Evolutionary conservation across 73 alveolate species (phyloP), one percentile per base, ranked within the genome.

Genomic region (Tetrahymena thermophila): DNA sequence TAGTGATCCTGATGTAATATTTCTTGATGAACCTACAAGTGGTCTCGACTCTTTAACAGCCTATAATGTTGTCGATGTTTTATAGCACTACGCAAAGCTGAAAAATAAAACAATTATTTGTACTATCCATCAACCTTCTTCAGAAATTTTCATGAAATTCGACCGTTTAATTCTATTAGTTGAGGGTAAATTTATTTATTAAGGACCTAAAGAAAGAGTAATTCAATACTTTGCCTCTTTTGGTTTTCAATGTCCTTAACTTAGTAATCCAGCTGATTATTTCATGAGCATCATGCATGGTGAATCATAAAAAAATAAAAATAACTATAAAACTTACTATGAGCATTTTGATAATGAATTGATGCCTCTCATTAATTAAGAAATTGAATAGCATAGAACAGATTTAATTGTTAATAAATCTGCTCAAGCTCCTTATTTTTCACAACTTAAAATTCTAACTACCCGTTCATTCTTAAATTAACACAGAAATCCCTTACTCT

Each of bases 111-210:
- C 99, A 19, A 97, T 98, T 43, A 96, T 98, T 84, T 50, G 96
- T 42, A 98, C 99, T 43, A 97, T 98, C 94, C 99, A 98, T 97
- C 97, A 98, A 96, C 99, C 99, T 21, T 96, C 97, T 96, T 97
- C 99, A 15, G 98, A 97, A 58, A 97, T 98, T 17, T 96, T 97
- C 17, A 96, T 97, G 56, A 93, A 94, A 93, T 98, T 98, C 94
- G 99, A 98, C 95, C 94, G 97, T 93, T 93, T 98, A 17, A 97
- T 98, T 93, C 96, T 98, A 25, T 93, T 98, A 84, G 97, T 97
- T 56, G 97, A 98, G 34, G 99, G 99, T 71, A 97, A 97, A 94
- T 96, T 98, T 85, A 85, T 97, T 94, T 98, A 97, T 94, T 96
- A 95, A 96, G 98, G 98, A 43, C 96, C 97, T 58, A 97, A 97